A percentile compares a stretch with the other conserved stretches of the same genome.
These are phyloP conservation scores for Xylaria sp. DNA, from an alignment of 2,329 filamentous ascomycete species.

Conservation along the genomic window DNA sequence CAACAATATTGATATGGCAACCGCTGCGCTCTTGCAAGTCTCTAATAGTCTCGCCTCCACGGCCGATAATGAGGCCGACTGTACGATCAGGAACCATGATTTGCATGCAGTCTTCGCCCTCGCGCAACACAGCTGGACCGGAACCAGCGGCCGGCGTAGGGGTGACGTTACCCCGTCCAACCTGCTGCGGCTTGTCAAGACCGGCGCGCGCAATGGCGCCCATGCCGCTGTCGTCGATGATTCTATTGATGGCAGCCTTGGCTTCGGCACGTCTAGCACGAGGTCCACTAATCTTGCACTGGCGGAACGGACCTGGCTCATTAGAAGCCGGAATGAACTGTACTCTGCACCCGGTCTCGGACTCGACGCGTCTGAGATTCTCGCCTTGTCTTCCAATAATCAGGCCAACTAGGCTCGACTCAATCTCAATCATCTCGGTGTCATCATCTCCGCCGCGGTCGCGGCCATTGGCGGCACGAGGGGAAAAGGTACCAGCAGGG, in stretches of 20 bases:
- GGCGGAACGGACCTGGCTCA: slow-evolving; percentile 70
- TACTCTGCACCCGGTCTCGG: slow-evolving; percentile 79
- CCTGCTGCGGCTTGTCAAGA: slow-evolving; percentile 46
- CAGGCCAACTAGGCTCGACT: slow-evolving; percentile 82
- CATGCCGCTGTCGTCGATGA: slow-evolving; percentile 84
- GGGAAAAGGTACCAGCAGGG: slow-evolving; percentile 58
- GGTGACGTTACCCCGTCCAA: slow-evolving; percentile 37
- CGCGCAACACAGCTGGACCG: slow-evolving; percentile 58
- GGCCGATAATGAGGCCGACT: slow-evolving; percentile 91
- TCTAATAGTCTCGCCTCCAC: slow-evolving; percentile 88
- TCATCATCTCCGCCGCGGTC: slow-evolving; percentile 62
- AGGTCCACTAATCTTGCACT: slow-evolving; percentile 83
- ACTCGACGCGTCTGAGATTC: slow-evolving; percentile 82
- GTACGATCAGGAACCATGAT: slow-evolving; percentile 96
- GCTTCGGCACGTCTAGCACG: slow-evolving; percentile 74
- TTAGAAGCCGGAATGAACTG: slow-evolving; percentile 83
- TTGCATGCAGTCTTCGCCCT: slow-evolving; percentile 84
- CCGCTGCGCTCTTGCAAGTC: slow-evolving; percentile 88
- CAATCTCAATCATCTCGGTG: slow-evolving; percentile 81
- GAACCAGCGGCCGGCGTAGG: slow-evolving; percentile 21
- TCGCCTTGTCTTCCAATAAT: slow-evolving; percentile 92
- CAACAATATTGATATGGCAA: slow-evolving; percentile 95
- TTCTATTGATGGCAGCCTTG: slow-evolving; percentile 80
- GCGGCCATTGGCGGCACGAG: slow-evolving; percentile 54
- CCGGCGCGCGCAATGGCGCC: slow-evolving; percentile 51